phyloP scores from a whole-genome alignment of 129 eudicot species.

The Heracleum sosnowskyi region DNA sequence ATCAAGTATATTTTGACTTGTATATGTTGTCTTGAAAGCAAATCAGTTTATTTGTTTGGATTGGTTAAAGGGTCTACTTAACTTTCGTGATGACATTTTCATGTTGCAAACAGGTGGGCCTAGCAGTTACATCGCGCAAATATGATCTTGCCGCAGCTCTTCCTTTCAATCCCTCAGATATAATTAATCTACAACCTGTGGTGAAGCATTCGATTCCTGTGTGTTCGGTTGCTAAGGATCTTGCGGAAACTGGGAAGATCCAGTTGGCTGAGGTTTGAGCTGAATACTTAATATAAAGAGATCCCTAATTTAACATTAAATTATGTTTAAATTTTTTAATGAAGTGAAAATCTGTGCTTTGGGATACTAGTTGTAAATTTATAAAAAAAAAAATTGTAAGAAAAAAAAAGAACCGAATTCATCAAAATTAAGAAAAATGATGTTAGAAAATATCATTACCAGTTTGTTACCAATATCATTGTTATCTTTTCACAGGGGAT shows the following conservation, averaged over 20 bases:
- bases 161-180: slow-evolving; percentile 76
- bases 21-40: neutral
- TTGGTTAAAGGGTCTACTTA: neutral
- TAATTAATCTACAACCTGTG: slow-evolving; percentile 74
- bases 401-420: neutral
- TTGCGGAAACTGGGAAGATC: slow-evolving; percentile 87
- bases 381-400: too few relatives aligned
- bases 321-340: neutral
- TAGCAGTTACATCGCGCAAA: slow-evolving; percentile 70
- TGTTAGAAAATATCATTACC: neutral
- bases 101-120: slow-evolving; percentile 56
- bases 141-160: slow-evolving; percentile 63
- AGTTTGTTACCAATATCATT: neutral
- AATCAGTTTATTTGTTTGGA: neutral
- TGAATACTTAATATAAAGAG: neutral
- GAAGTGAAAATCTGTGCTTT: neutral
- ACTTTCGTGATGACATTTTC: neutral
- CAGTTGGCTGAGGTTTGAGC: slow-evolving; percentile 84
- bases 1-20: neutral
- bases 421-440: neutral
- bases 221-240: slow-evolving; percentile 87
- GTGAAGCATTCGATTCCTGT: slow-evolving; percentile 91
- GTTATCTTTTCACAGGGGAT: slow-evolving; percentile 51
- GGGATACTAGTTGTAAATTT: neutral
- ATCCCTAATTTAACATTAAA: neutral